phyloP scores from a whole-genome alignment of 192 early-diverging fungal species.

The Backusella westeae region DNA sequence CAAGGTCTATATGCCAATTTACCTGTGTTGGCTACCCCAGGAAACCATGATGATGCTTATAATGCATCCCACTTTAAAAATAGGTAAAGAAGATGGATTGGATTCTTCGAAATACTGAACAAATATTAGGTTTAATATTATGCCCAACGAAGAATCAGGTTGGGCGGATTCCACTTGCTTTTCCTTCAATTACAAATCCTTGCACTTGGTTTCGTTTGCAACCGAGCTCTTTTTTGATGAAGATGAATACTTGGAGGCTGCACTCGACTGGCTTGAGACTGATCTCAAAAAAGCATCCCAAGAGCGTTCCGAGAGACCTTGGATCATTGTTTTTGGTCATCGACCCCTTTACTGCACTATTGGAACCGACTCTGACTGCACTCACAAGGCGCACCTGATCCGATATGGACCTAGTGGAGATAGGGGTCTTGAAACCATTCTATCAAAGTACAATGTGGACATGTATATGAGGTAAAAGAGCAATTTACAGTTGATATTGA shows the following conservation, averaged over 20 bases:
- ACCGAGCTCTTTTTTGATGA: constrained; percentile 27
- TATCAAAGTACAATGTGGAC: constrained; percentile 20
- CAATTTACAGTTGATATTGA: not conserved
- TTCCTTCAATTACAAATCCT: constrained; percentile 25
- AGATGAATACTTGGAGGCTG: not conserved
- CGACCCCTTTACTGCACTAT: constrained; percentile 18
- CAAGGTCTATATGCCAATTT: constrained; percentile 27
- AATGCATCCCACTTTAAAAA: constrained; percentile 30
- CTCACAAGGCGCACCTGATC: not conserved
- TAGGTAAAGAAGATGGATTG: not conserved
- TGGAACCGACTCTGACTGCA: constrained; percentile 7
- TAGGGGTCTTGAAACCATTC: constrained; percentile 10
- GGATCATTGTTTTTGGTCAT: constrained; percentile 29
- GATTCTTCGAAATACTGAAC: no score
- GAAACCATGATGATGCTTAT: constrained; percentile 33
- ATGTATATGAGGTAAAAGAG: constrained; percentile 3
- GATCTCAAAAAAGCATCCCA: constrained; percentile 18
- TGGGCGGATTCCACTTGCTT: constrained; percentile 18
- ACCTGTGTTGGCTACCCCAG: constrained; percentile 22
- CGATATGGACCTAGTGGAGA: not conserved
- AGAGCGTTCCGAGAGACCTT: constrained; percentile 13
- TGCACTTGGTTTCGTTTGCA: constrained; percentile 25
- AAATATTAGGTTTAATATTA: constrained; percentile 9
- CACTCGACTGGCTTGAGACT: constrained; percentile 25
- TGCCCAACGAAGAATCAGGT: constrained; percentile 18